Evolutionary conservation across 129 eudicot species (phyloP).

Genomic region (Dittrichia graveolens): DNA sequence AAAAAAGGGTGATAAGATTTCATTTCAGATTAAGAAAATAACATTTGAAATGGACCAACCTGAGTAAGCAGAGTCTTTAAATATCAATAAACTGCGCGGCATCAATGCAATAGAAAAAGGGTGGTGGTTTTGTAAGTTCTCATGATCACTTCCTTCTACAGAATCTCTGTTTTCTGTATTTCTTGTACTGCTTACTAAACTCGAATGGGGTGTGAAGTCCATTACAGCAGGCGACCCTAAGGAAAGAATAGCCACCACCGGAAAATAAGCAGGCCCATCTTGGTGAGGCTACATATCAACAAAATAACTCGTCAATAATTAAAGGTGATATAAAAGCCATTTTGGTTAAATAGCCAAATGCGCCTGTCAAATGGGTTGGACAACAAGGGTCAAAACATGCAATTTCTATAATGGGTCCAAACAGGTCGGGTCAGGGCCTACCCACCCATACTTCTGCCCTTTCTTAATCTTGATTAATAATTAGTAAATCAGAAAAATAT

Average conservation of each 20-base stretch:
- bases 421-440: too few species aligned
- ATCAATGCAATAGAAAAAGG: conserved; percentile 75
- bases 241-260: conserved; percentile 93
- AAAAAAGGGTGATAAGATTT: background rate
- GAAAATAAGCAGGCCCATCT: conserved; percentile 96
- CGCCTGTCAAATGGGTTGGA: background rate
- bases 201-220: conserved; percentile 84
- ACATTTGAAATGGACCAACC: conserved; percentile 47
- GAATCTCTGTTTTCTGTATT: conserved; percentile 27
- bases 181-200: conserved; percentile 27
- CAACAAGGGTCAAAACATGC: too few species aligned
- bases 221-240: conserved; percentile 89
- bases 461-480: too few species aligned
- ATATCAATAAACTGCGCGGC: conserved; percentile 88
- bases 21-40: background rate
- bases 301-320: conserved; percentile 1
- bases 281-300: conserved; percentile 81
- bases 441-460: too few species aligned
- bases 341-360: background rate
- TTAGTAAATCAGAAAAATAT: too few species aligned
- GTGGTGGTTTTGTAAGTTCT: conserved; percentile 26
- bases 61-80: conserved; percentile 82
- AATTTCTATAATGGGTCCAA: too few species aligned
- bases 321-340: background rate
- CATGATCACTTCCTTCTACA: conserved; percentile 20